Evolutionary conservation across 139 green algal species (phyloP), one percentile per base, ranked within the genome.

Genomic region (Ostreobium quekettii): DNA sequence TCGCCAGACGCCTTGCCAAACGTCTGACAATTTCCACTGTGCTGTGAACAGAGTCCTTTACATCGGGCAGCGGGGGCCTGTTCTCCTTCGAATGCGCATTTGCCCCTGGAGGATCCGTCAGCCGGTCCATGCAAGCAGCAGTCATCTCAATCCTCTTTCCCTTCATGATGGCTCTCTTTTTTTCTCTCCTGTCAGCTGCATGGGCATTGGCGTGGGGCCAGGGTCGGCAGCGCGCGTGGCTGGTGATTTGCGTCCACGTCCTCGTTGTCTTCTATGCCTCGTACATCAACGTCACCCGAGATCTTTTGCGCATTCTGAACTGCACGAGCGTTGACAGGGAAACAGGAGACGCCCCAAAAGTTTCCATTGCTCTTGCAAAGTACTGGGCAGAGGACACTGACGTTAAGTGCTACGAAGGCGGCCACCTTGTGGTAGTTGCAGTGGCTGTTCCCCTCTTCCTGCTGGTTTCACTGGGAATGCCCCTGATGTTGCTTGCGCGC

Each of bases 321-420:
- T 65, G 58, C 47, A 39, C 47, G 5, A 35, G 28, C 42, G 58
- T 65, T 42, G 24, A 65, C 28, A n/a, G n/a, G n/a, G 28, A 65
- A 26, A 4, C 11, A 48, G 26, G 28, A 15, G 29, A 65, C 47
- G 6, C 28, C 4, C 28, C 5, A 32, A 11, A 37, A 26, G 15
- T 26, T 42, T 47, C 26, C n/a, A 42, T 32, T 8, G 26, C 58
- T 5, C n/a, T n/a, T n/a, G n/a, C n/a, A n/a, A 42, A 65, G 58
- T 65, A 65, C 58, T 65, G 58, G 58, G 58, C 58, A 5, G 26
- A 48, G 6, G 58, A 65, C 28, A 65, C 58, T 15, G 29, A 11
- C 26, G 28, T 65, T 7, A 11, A 65, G 26, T 65, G 58, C 29
- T 65, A 46, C 47, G 26, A 4, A 15, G 28, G 58, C 24, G 28